Base-by-base conservation (phyloP, 23 red algal species). In the Gracilaria vermiculophylla region DNA sequence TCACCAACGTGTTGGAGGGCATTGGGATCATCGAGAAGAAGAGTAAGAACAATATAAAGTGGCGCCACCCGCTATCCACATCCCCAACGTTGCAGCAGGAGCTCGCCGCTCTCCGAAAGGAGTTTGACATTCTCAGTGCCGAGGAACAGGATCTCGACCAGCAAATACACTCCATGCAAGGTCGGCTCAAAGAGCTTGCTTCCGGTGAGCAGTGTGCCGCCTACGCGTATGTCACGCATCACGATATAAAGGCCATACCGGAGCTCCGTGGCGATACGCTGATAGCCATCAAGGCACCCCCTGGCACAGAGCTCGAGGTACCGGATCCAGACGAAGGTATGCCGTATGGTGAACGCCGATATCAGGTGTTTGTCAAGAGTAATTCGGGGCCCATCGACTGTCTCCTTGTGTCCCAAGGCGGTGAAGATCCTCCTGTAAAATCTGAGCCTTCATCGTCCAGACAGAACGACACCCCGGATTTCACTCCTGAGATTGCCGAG, bases 1-100 rank as follows among this genome's bases (percentile, higher is more conserved):
- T 99, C 25, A 98, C 96, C 29, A 98, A 98, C 61, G 97, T 99
- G n/a, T 83, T 99, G 52, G 97, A 99, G 74, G 97, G 97, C 49
- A 94, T 99, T 73, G 97, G 97, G 10, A 84, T 99, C 70, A 95
- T 99, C 56, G 92, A 95, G 83, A 99, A 99, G 53, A 86, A 95
- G 61, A 76, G 56, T 55, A 99, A 99, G 89, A 99, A 95, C 79
- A 93, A 94, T 78, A 95, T 99, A 73, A 85, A 86, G 55, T 99
- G 97, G 97, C 91, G 87, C 42, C 77, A 85, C 5, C 62, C 88
- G 33, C 62, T 76, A 14, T 55, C 82, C 23, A 69, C 80, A 4
- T 40, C 69, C 27, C 65, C 65, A 15, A 29, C 51, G 10, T 85
- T 39, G 24, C 85, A 96, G 31, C 71, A 53, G 43, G 94, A 92